Conservation (phyloP, 2,329 filamentous ascomycete species). For the Sporothrix luriei region DNA sequence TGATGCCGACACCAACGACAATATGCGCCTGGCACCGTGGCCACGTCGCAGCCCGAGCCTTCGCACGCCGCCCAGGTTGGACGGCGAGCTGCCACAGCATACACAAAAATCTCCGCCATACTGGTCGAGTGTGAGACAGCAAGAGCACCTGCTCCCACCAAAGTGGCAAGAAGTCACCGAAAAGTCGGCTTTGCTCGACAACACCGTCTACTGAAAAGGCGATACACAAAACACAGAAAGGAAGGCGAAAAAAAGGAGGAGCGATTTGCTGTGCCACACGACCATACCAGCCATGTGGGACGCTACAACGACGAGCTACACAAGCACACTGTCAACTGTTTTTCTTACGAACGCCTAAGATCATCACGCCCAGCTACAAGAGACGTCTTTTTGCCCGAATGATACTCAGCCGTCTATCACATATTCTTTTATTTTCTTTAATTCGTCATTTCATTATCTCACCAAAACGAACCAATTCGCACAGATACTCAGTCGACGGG, state of each 20-base stretch:
- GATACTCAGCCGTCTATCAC: constrained; percentile 6
- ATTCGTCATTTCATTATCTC: neutral
- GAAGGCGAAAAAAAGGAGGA: neutral
- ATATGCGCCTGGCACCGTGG: constrained; percentile 34
- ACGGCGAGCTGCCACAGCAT: constrained; percentile 29
- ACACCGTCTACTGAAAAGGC: neutral
- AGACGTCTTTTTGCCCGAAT: neutral
- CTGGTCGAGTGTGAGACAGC: constrained; percentile 1
- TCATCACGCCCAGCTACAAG: constrained; percentile 4
- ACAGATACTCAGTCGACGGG: neutral
- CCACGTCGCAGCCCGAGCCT: constrained; percentile 39
- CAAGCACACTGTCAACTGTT: neutral
- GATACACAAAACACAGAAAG: constrained; percentile 4
- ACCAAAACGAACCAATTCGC: neutral
- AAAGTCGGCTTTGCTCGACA: constrained; percentile 31
- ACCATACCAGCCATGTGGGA: constrained; percentile 4
- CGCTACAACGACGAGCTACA: neutral
- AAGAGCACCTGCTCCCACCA: neutral
- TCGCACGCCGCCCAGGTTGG: constrained; percentile 46
- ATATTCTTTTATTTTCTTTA: neutral
- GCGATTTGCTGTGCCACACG: neutral
- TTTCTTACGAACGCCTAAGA: neutral
- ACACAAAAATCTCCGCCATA: neutral
- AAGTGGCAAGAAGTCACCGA: constrained; percentile 28
- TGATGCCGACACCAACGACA: constrained; percentile 82